These are phyloP conservation scores for Prunus dulcis DNA, from an alignment of 306 rosid genomes.

Conservation along the genomic window DNA sequence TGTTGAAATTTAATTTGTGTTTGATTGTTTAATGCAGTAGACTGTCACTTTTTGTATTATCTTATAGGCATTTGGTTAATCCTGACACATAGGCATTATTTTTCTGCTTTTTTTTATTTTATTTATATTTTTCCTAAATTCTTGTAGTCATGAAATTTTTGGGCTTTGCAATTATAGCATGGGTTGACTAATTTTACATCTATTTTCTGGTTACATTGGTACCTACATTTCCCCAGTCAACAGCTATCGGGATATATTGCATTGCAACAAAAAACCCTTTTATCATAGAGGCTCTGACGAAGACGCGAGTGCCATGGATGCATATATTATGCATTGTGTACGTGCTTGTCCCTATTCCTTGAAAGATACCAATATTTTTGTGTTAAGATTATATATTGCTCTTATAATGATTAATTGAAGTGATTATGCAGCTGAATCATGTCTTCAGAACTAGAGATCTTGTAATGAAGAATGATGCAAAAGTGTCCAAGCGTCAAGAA, in stretches of 20 bases:
- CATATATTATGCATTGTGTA: slow-evolving; percentile 82
- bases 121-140: neutral
- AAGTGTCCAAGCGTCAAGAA: slow-evolving; percentile 52
- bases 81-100: neutral
- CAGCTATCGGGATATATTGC: slow-evolving; percentile 71
- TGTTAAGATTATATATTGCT: slow-evolving; percentile 1
- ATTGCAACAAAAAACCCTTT: slow-evolving; percentile 86
- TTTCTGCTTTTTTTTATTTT: neutral
- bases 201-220: neutral
- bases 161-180: neutral
- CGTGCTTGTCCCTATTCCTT: slow-evolving; percentile 26
- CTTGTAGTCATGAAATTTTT: neutral
- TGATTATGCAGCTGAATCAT: slow-evolving; percentile 77
- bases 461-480: slow-evolving; percentile 66
- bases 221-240: slow-evolving; percentile 47
- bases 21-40: neutral
- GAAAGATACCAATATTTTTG: neutral
- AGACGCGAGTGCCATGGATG: slow-evolving; percentile 72
- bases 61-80: neutral
- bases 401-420: slow-evolving; percentile 8
- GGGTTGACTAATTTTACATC: neutral
- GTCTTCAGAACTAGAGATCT: slow-evolving; percentile 69
- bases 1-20: neutral
- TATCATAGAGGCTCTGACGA: slow-evolving; percentile 66
- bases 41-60: neutral